Evolutionary conservation across 202 grass and related monocot genomes (phyloP), one percentile per base, ranked within the genome.

Genomic region (Schoenoplectus triqueter): DNA sequence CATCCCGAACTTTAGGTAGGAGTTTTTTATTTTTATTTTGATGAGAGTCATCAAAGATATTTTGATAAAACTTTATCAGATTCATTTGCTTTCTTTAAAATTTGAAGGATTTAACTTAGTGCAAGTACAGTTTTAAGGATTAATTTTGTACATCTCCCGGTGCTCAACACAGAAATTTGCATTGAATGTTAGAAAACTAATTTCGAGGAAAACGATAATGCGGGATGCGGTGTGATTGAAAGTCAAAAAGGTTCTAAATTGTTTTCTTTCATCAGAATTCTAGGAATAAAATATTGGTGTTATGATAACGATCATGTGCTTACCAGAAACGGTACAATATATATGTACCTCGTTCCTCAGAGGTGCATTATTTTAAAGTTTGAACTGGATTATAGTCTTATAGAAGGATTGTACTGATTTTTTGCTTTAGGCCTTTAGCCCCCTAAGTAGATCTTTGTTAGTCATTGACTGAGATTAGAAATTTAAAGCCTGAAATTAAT

Each of bases 251-350:
- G 39, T 39, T 47, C 55, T 14, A 57, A 56, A 56, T 57, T 57
- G 13, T 31, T 2, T 57, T 57, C 13, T 4, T 2, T 9, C 5
- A 6, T 7, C 19, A 3, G 10, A 31, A 31, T 42, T 69, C 1
- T 45, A 42, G 13, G 39, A 14, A 69, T 14, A 69, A 15, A 69
- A 69, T 6, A 44, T 40, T 49, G 19, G 69, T 13, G 13, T 73
- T 8, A 73, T 19, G 69, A 18, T 73, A 18, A 49, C 45, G n/a
- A 73, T 22, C 61, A 64, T 72, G 69, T 73, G 69, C 17, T n/a
- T 10, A 13, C 17, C 17, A 55, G 47, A 74, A 52, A 48, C 48
- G 71, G 18, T 74, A 21, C 18, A 74, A 3, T 21, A 13, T 50
- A 15, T 39, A 49, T 22, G 72, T 55, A 39, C 48, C 73, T 77